Evolutionary conservation across 1,139 yeast species (phyloP), one percentile per base, ranked within the genome.

Genomic region (Saccharomycopsis crataegensis): DNA sequence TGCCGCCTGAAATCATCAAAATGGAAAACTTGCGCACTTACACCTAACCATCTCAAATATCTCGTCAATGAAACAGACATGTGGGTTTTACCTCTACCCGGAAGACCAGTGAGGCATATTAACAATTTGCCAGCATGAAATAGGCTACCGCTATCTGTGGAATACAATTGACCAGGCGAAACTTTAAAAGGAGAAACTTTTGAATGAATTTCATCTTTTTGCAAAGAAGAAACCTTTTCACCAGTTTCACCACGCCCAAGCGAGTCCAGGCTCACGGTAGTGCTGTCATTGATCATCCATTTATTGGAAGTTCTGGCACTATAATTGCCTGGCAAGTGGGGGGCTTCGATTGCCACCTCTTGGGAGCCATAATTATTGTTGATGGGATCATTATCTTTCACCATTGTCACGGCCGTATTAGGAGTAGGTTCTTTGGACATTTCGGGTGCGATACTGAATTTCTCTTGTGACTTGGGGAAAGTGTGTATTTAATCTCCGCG

Each of bases 11-110:
- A 93, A 66, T 93, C 95, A 22, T 97, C 96, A 58, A 91, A 78
- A 69, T 93, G 99, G 73, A 90, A 93, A 38, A 89, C 82, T 63
- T 87, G 91, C 1, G 97, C 85, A 63, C 88, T 84, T 32, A 93
- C 98, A 6, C 99, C 99, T 44, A 93, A 74, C 93, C 99, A 93
- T 61, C 97, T 77, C 60, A 94, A 75, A 66, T 91, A 93, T 57
- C 99, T 77, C 1, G 97, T 90, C 59, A 93, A 76, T 11, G 96
- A 84, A 32, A 91, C 98, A 7, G 96, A 86, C 56, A 91, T 76
- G 66, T 91, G 93, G 1, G 99, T 93, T 67, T 93, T 93, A 6
- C 99, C 98, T 53, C 99, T 77, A 1, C 97, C 99, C 0, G 99
- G 99, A 58, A 91, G 75, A 0, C 99, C 99, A 6, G 89, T 95